Base-by-base conservation (phyloP, 2,329 filamentous ascomycete genomes). In the Hymenoscyphus albidus region DNA sequence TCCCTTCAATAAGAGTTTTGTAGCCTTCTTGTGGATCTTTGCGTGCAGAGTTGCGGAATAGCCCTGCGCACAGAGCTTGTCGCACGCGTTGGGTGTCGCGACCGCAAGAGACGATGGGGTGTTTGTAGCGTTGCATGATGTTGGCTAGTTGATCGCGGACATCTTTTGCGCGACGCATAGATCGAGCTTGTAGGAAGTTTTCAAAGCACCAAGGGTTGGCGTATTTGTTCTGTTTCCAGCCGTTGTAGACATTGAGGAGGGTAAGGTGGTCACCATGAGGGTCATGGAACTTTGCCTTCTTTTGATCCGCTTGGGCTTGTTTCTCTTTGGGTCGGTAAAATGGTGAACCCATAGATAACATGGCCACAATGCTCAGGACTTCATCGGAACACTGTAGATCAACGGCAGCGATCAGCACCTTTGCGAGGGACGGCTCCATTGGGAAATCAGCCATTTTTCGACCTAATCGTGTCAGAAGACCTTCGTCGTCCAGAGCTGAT, bases 371-470 rank as follows among this genome's bases (percentile, higher is more conserved):
- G 68, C 87, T 94, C 32, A 99, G 86, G 73, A 98, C 88, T 77
- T 99, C 95, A 32, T 99, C 95, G 0, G 92, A 93, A 77, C 96
- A 99, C 35, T 89, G 85, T 69, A 96, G 85, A 58, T 97, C 91
- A 1, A 96, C 91, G 0, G 92, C 92, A 12, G 88, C 89, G 68
- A 99, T 96, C 1, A 99, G 84, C 0, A 92, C 88, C 77, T 98
- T 99, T 62, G 93, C 91, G 0, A 98, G 83, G 0, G 92, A 88
- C 0, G 95, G 95, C 64, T 98, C 93, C 92, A 98, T 98, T 0
- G 95, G 95, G 76, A 98, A 98, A 74, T 99, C 94, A 12, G 95
- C 93, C 94, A 99, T 98, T 76, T 97, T 96, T 57, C 95, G 87
- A 7, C 95, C 95, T 1, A 97, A 83, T 6, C 95, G 88, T 0